Base-by-base conservation (phyloP, 2,329 filamentous ascomycete genomes). In the Pyrenophora tritici-repentis region DNA sequence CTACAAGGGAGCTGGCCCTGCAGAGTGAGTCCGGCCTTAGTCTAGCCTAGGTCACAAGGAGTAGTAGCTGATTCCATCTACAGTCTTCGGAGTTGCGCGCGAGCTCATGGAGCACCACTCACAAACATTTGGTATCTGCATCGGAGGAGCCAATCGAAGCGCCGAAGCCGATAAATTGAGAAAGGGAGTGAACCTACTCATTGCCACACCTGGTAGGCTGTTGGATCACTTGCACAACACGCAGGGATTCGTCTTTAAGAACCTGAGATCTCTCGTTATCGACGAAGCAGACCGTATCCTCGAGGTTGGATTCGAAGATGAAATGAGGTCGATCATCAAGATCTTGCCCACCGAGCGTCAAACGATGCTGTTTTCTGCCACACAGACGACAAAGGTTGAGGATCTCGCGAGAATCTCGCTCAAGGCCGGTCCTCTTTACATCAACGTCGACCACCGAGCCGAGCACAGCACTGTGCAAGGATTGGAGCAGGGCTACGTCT, bases 311-410 rank as follows among this genome's bases (percentile, higher is more conserved):
- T 99, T 99, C 81, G 94, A 99, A 75, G 94, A 97, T 69, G 94
- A 99, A 78, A 96, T 99, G 89, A 84, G 90, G 59, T 88, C 95
- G 73, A 96, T 99, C 63, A 87, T 97, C 75, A 95, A 95, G 81
- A 94, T 97, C 47, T 79, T 97, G 14, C 70, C 45, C 3, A 42
- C 88, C 62, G 87, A 95, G 50, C 86, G 94, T 53, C 93, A 97
- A 76, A 97, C 92, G 0, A 94, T 96, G 87, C 84, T 99, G n/a
- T 99, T 99, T 81, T 97, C 91, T 12, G 94, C 94, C 12, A 99
- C 94, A 4, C 94, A 97, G 75, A 99, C 94, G 3, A 97, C 93
- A 48, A 97, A 99, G 78, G 94, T 99, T 62, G 93, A 97, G 76
- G 94, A 99, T 75, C 82, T 99, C 47, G 94, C 94, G 1, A 83